phyloP scores from a whole-genome alignment of 805 yeast species.

The Blastobotrys attinorum region DNA sequence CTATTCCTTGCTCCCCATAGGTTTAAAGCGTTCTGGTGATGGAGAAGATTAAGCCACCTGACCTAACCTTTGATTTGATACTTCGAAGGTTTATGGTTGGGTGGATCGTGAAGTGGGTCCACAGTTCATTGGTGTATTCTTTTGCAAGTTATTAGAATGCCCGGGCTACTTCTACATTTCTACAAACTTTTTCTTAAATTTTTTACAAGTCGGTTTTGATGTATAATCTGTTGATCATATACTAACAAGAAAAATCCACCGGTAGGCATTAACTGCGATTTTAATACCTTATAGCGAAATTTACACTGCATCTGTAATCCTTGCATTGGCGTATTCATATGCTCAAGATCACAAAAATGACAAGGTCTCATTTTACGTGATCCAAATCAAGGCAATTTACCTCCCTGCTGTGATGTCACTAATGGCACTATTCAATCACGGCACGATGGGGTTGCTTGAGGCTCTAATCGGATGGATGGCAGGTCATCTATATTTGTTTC shows the following conservation, averaged over 20 bases:
- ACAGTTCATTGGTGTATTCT: neutral
- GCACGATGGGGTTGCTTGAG: slow-evolving; percentile 19
- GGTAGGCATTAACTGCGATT: too few relatives aligned
- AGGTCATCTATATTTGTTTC: slow-evolving; percentile 27
- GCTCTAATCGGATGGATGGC: slow-evolving; percentile 25
- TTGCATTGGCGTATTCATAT: slow-evolving; percentile 32
- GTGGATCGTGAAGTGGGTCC: slow-evolving; percentile 17
- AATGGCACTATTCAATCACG: slow-evolving; percentile 23
- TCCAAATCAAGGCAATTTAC: slow-evolving; percentile 25
- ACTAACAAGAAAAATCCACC: too few relatives aligned
- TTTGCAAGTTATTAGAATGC: neutral
- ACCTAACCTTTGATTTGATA: slow-evolving; percentile 17
- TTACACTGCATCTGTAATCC: slow-evolving; percentile 23
- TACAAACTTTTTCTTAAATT: too few relatives aligned
- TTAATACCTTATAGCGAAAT: too few relatives aligned
- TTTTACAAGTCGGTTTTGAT: too few relatives aligned
- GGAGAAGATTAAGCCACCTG: slow-evolving; percentile 27
- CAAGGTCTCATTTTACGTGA: slow-evolving; percentile 23
- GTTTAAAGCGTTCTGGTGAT: slow-evolving; percentile 28
- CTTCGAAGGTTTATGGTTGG: slow-evolving; percentile 11
- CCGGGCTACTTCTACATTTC: too few relatives aligned
- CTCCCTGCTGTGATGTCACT: slow-evolving; percentile 28
- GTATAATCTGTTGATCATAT: too few relatives aligned
- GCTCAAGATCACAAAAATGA: slow-evolving; percentile 29
- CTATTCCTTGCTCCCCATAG: slow-evolving; percentile 23